Percentiles rank a stretch among this genome's conserved stretches.
Conservation (phyloP, 108 stramenopile species). For the Cyclotella baltica region DNA sequence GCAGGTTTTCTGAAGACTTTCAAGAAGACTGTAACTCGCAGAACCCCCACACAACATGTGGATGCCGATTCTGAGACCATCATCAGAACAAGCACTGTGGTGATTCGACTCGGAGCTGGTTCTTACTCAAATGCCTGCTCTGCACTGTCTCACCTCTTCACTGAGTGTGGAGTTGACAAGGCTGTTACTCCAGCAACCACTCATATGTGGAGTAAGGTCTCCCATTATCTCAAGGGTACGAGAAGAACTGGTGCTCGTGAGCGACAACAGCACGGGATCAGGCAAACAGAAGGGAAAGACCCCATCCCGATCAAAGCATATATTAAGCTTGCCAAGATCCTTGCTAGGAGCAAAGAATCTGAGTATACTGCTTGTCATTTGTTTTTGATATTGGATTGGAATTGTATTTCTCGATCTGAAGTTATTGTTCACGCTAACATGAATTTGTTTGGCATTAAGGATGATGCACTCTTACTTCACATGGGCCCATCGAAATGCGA, state of each 20-base stretch:
- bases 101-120: no score
- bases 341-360: not conserved
- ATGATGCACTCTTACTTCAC: not conserved
- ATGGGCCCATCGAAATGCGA: not conserved
- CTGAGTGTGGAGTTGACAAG: not conserved
- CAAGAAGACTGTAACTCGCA: not conserved
- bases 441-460: not conserved
- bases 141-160: no score
- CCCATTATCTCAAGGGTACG: not conserved
- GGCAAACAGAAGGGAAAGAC: not conserved
- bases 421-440: conserved; percentile 7
- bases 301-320: not conserved
- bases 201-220: not conserved
- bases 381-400: conserved; percentile 1
- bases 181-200: not conserved
- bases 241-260: not conserved
- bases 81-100: not conserved
- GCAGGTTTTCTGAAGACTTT: not conserved
- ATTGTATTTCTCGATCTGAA: not conserved
- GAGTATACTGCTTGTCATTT: not conserved
- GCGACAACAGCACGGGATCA: not conserved
- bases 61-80: no score
- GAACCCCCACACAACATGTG: not conserved
- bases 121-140: no score
- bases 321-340: not conserved